These are phyloP conservation scores for Thraustotheca clavata DNA, from an alignment of 352 stramenopile genomes.

Conservation along the genomic window DNA sequence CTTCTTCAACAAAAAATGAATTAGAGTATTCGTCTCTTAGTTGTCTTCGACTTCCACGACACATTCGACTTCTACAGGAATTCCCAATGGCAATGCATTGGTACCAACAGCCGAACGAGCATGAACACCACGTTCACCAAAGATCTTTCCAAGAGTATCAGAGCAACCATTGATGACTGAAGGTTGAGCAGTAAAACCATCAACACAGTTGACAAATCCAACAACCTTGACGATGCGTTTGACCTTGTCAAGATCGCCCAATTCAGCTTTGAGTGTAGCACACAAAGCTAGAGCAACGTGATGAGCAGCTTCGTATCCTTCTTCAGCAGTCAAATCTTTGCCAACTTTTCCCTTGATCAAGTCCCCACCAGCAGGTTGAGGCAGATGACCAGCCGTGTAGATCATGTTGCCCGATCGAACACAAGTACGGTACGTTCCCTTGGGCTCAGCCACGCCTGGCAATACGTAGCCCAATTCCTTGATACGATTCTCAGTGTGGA, in stretches of 20 bases:
- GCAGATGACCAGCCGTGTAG: conserved; percentile 78
- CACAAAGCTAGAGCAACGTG: conserved; percentile 86
- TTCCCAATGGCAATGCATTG: conserved; percentile 93
- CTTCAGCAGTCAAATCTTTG: conserved; percentile 77
- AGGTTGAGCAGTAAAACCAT: conserved; percentile 88
- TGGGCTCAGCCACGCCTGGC: conserved; percentile 69
- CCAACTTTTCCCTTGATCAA: conserved; percentile 86
- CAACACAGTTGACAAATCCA: conserved; percentile 94
- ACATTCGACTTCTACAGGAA: conserved; percentile 95
- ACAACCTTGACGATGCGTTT: conserved; percentile 94
- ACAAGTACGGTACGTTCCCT: conserved; percentile 86
- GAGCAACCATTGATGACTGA: conserved; percentile 93
- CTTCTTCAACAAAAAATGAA: neutral
- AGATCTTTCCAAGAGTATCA: conserved; percentile 89
- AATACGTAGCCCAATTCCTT: conserved; percentile 80
- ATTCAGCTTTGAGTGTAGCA: conserved; percentile 85
- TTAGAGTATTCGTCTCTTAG: neutral
- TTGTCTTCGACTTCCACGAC: conserved; percentile 91
- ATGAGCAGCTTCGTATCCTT: conserved; percentile 88
- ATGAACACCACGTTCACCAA: conserved; percentile 84
- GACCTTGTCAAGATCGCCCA: conserved; percentile 90
- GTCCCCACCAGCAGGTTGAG: conserved; percentile 53
- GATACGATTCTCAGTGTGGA: conserved; percentile 79
- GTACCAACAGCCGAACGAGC: conserved; percentile 94
- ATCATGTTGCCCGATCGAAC: conserved; percentile 79